phyloP scores from a whole-genome alignment of 768 basidiomycete species.

The Psilocybe cubensis region DNA sequence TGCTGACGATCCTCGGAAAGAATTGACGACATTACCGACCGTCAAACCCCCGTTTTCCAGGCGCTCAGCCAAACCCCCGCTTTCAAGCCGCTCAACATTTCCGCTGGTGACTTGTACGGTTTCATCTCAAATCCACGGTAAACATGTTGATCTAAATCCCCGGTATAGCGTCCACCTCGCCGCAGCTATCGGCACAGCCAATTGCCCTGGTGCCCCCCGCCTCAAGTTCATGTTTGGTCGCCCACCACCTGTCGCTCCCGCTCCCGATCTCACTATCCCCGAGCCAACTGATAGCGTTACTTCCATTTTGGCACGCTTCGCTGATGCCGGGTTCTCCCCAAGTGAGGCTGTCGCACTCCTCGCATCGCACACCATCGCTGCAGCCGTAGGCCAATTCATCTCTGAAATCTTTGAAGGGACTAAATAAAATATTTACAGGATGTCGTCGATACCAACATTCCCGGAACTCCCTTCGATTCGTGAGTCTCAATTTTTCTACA shows the following conservation, averaged over 20 bases:
- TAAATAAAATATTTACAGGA: conserved; percentile 11
- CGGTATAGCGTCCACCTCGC: conserved; percentile 24
- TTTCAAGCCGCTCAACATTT: conserved; percentile 19
- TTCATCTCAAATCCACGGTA: background rate
- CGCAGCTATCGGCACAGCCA: conserved; percentile 31
- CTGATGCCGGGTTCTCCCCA: conserved; percentile 31
- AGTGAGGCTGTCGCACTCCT: conserved; percentile 30
- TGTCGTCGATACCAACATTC: conserved; percentile 27
- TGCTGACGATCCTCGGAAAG: too few relatives aligned
- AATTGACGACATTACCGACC: conserved; percentile 24
- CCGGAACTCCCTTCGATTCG: conserved; percentile 37
- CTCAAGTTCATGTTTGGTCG: conserved; percentile 37
- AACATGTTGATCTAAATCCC: background rate
- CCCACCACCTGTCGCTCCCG: conserved; percentile 23
- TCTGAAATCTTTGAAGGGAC: background rate
- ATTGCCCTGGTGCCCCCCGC: conserved; percentile 40
- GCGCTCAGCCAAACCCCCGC: conserved; percentile 23
- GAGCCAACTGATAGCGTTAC: conserved; percentile 28
- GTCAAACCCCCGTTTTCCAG: conserved; percentile 26
- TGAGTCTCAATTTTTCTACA: background rate
- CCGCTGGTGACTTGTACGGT: conserved; percentile 27
- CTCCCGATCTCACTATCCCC: conserved; percentile 28
- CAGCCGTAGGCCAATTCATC: conserved; percentile 15
- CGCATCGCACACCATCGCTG: conserved; percentile 31
- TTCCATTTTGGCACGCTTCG: conserved; percentile 28